Evolutionary conservation across 1,139 yeast genomes (phyloP), one percentile per base, ranked within the genome.

Genomic region (Magnusiomyces ingens): DNA sequence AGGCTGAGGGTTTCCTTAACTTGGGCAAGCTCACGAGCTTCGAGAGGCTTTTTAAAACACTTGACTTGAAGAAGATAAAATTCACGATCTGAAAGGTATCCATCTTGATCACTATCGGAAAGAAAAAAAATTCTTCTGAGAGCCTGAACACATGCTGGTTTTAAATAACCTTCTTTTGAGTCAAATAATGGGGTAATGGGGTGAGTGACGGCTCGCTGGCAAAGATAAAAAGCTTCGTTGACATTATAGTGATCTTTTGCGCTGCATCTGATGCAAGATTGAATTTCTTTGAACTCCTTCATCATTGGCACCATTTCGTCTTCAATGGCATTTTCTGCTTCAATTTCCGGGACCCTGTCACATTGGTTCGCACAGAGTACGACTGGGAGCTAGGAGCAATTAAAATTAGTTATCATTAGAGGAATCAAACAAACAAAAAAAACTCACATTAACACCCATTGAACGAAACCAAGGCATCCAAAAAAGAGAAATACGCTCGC

Each of bases 381-480:
- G n/a, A 93, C 85, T 0, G 99, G 99, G 41, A 73, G 60, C 53
- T 53, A 41, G n/a, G n/a, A n/a, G n/a, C n/a, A n/a, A 26, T 15
- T 5, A 15, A 15, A 26, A 35, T 52, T 47, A 52, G 43, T 29
- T 43, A 41, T 44, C 2, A 12, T 26, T 19, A 4, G 17, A 15
- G 21, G 13, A 44, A 49, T 8, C 21, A 13, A 32, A 32, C 13
- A 41, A 8, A 8, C 21, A 41, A 41, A 8, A 17, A 6, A 21
- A 21, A 42, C 45, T 42, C 18, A 42, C 56, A 65, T 93, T 93
- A 50, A 93, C 90, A 1, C 99, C 99, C 77, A 89, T 75, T 1
- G 96, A 87, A 57, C 99, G 75, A 64, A 93, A 85, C 73, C 85
- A 79, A 47, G 95, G 95, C 80, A 93, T 84, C 99, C 99, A 93